Base-by-base conservation (phyloP, 2,329 filamentous ascomycete genomes). In the Cercospora berteroae region DNA sequence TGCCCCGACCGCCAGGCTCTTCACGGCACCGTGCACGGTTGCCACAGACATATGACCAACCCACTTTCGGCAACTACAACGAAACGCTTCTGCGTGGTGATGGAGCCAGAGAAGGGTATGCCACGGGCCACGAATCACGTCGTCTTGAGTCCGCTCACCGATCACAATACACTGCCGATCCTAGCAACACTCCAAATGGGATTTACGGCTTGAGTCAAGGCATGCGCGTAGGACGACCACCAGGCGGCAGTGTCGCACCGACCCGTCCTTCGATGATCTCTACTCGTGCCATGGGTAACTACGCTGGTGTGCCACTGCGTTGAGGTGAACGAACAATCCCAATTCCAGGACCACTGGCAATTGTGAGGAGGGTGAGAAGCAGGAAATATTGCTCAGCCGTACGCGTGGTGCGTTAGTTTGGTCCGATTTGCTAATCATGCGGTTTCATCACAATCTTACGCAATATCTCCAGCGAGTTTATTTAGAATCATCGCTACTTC, bases 61-160 rank as follows among this genome's bases (percentile, higher is more conserved):
- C 66, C n/a, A 44, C 66, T 3, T 65, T 63, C 33, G 66, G 63
- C 42, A 10, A 18, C 9, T 68, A 65, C 59, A 68, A 68, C 39
- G 52, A 60, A n/a, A 68, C 62, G 12, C 16, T 68, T 9, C 59
- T 44, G 31, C 27, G 55, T 12, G 55, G 55, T 10, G 48, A 58
- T 5, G 66, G 63, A 27, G 63, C 31, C 7, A 18, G 42, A 7
- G 31, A 31, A 7, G 42, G 16, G 6, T 16, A 50, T 59, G 25
- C 55, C 16, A 23, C 44, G 31, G 59, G 57, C 31, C 52, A 55
- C 58, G 31, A 48, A 13, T 18, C 57, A 20, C 39, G 27, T 13
- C 57, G 63, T 4, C 9, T 39, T 39, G 66, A 27, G 25, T 63
- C 59, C 16, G n/a, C 39, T n/a, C 44, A 57, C 9, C 63, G 63